Percentiles rank a stretch among this genome's conserved stretches.
phyloP scores from a whole-genome alignment of 2,329 filamentous ascomycete genomes.

The Fusarium armeniacum region DNA sequence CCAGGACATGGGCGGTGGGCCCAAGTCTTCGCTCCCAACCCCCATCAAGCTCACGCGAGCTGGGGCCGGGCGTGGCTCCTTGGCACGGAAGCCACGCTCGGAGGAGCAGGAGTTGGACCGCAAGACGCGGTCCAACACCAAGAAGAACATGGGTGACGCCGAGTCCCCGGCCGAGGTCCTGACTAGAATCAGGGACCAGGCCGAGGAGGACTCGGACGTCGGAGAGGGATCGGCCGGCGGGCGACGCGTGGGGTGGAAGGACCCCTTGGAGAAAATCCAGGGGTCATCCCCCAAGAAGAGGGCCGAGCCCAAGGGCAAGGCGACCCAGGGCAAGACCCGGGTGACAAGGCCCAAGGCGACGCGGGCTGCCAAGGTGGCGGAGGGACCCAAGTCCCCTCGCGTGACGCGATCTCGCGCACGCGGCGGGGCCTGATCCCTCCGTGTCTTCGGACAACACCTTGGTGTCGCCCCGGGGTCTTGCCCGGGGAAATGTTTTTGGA shows the following conservation, averaged over 20 bases:
- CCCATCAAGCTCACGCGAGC: conserved; percentile 52
- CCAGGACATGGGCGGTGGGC: conserved; percentile 24
- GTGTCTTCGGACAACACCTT: conserved; percentile 12
- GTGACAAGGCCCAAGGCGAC: conserved; percentile 53
- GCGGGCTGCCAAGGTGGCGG: conserved; percentile 50
- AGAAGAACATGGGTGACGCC: conserved; percentile 54
- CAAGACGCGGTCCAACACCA: conserved; percentile 55
- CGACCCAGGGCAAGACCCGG: conserved; percentile 47
- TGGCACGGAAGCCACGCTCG: conserved; percentile 44
- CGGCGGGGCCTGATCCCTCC: conserved; percentile 37
- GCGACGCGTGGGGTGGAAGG: conserved; percentile 54
- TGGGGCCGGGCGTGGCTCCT: conserved; percentile 44
- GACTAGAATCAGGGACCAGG: conserved; percentile 49
- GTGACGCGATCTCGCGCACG: conserved; percentile 52
- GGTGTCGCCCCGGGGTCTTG: conserved; percentile 5
- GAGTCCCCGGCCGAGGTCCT: conserved; percentile 55
- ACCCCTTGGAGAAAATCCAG: conserved; percentile 52
- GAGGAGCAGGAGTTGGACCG: conserved; percentile 54
- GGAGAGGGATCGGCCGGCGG: conserved; percentile 25
- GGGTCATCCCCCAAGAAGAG: conserved; percentile 47
- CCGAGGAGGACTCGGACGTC: conserved; percentile 41
- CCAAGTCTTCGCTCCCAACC: conserved; percentile 55
- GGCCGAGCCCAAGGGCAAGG: conserved; percentile 37
- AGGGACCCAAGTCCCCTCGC: conserved; percentile 51
- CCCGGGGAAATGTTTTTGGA: conserved; percentile 2